Base-by-base conservation (phyloP, 108 stramenopile species). In the Discostella pseudostelligera region DNA sequence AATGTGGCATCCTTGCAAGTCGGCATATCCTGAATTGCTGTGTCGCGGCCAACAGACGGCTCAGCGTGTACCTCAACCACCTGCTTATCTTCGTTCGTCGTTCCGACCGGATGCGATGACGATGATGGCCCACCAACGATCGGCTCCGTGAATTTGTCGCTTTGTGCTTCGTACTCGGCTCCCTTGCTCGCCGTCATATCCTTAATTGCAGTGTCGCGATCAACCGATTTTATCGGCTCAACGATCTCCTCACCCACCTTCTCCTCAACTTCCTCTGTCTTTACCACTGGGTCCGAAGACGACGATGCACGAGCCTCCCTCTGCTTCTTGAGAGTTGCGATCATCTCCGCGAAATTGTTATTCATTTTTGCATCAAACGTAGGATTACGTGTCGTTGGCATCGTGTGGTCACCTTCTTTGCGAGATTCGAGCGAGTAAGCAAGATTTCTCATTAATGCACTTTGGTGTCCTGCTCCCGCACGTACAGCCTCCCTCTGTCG, bases 321-420 rank as follows among this genome's bases (percentile, higher is more conserved):
- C 19, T 36, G 29, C 57, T 26, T 51, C 22, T 48, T 69, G 5
- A 43, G 37, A 6, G 36, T 21, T 48, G 35, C 49, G 22, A 70
- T 70, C 60, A 70, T 25, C 8, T 61, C 42, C 19, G 29, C 39
- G 37, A 55, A 70, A 25, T 26, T 49, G 24, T 62, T 54, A 9
- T 55, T 60, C 28, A 61, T 2, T 13, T 20, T 45, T 1, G 50
- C 59, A 56, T 70, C 69, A 51, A 70, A 70, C 11, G 44, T 16
- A 4, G 29, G 40, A 36, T 70, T 51, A 4, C 42, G 42, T 1
- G 28, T 70, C n/a, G 60, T 54, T 0, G 49, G 57, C 14, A 20
- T 55, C 2, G 28, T 25, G 39, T 25, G 43, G 51, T 46, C 48
- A 16, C 68, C 68, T 17, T 48, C 26, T 5, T 43, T 54, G 16